Evolutionary conservation across 805 yeast species (phyloP), one percentile per base, ranked within the genome.

Genomic region (Ogataea henricii): DNA sequence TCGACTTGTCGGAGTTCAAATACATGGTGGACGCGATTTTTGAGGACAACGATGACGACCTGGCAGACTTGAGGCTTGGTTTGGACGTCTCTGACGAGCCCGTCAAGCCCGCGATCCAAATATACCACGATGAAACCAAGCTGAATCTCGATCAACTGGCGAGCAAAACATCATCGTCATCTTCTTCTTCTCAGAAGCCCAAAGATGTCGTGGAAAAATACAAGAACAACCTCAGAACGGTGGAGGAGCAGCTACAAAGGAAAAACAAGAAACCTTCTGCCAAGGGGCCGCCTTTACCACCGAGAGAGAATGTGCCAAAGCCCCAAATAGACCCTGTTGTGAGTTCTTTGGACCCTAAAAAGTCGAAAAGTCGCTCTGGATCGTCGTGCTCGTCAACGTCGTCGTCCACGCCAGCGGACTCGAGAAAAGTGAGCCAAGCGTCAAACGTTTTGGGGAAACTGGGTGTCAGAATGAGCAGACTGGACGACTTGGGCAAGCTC

Each of bases 11-110:
- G 10, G 69, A 65, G 41, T 66, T 61, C 44, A 64, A 56, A 32
- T 64, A 62, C 48, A 41, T 66, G 44, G 62, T 66, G 16, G 65
- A 63, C 36, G 59, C 66, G 2, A 65, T 65, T 3, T 66, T 66
- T 50, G 64, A 59, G 17, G 45, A 37, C 9, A 47, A 44, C 1
- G n/a, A n/a, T n/a, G 45, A 29, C 3, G 32, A 20, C 20, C 20
- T 23, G 23, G 10, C 18, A 9, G 41, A 46, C 23, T 14, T 40
- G 12, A 22, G 14, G 2, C 34, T 48, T 20, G 40, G 25, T n/a
- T 32, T 45, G 20, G 30, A 37, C 23, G 36, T 43, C 5, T 22
- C 30, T 27, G 14, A 27, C 10, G 30, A 27, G 13, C 30, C 30
- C 5, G 30, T 9, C 10, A 27, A 27, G 4, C 30, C 30, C 4